Percentiles rank a stretch among this genome's conserved stretches.
phyloP scores from a whole-genome alignment of 1,284 basidiomycete genomes.

The Cutaneotrichosporon mucoides region DNA sequence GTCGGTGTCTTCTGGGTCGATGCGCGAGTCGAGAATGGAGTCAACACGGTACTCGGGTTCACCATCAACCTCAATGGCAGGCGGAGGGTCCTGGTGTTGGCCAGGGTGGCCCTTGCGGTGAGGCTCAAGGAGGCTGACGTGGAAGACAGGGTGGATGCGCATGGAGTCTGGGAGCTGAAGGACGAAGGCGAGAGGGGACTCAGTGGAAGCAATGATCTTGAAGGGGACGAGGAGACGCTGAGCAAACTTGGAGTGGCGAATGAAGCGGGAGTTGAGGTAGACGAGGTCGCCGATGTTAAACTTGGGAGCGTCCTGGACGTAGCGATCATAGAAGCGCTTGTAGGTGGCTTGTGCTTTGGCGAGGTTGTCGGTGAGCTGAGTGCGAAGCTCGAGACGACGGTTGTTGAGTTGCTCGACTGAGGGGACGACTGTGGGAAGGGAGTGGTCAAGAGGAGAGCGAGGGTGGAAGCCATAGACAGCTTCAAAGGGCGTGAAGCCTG shows the following conservation, averaged over 20 bases:
- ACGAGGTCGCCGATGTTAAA: slow-evolving; percentile 44
- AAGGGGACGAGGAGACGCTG: slow-evolving; percentile 48
- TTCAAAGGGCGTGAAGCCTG: slow-evolving; percentile 50
- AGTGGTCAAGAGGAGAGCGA: neutral
- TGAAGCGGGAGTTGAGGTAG: slow-evolving; percentile 29
- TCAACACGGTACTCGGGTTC: slow-evolving; percentile 27
- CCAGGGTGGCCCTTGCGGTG: slow-evolving; percentile 41
- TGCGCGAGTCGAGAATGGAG: slow-evolving; percentile 25
- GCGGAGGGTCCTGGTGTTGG: slow-evolving; percentile 30
- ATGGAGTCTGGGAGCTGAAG: slow-evolving; percentile 43
- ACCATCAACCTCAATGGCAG: slow-evolving; percentile 31
- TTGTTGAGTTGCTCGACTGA: neutral
- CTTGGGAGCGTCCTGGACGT: neutral
- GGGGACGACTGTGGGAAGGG: neutral
- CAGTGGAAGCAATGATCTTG: slow-evolving; percentile 10
- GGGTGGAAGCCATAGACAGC: slow-evolving; percentile 47
- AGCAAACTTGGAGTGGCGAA: slow-evolving; percentile 50
- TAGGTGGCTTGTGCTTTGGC: neutral
- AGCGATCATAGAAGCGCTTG: neutral
- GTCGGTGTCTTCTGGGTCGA: neutral
- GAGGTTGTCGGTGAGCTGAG: neutral
- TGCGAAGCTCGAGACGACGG: neutral
- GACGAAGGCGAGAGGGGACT: slow-evolving; percentile 15
- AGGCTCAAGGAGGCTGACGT: slow-evolving; percentile 45
- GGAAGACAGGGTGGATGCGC: slow-evolving; percentile 51